phyloP scores from a whole-genome alignment of 208 protist genomes.

The Porcisia hertigi region DNA sequence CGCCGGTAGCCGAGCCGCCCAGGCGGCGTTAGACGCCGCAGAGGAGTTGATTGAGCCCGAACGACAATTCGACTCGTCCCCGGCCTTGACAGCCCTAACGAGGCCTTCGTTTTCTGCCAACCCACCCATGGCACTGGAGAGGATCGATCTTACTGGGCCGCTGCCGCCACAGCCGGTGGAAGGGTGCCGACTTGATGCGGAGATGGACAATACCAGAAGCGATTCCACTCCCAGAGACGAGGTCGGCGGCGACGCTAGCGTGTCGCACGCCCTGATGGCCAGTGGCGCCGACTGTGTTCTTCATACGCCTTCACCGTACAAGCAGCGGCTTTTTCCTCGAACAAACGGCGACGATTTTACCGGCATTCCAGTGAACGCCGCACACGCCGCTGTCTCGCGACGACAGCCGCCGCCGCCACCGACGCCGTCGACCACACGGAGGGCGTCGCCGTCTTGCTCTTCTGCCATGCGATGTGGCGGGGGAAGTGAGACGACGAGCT shows the following conservation, averaged over 20 bases:
- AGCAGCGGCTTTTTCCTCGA: not conserved
- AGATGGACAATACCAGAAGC: not conserved
- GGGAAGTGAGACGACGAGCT: not conserved
- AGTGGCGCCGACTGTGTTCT: not conserved
- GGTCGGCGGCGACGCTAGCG: not conserved
- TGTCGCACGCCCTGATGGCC: not conserved
- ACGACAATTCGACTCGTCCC: not conserved
- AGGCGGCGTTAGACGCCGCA: constrained; percentile 31
- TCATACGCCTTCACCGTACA: not conserved
- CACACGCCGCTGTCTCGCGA: not conserved
- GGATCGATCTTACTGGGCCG: not conserved
- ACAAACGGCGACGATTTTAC: not conserved
- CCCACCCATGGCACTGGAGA: not conserved
- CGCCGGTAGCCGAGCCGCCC: constrained; percentile 19
- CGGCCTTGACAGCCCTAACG: not conserved
- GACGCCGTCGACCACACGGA: constrained; percentile 8
- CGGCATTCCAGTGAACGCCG: not conserved
- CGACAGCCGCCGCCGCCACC: constrained; percentile 19
- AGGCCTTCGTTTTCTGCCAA: not conserved
- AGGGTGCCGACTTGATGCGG: not conserved
- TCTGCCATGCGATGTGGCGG: constrained; percentile 12
- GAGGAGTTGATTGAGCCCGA: not conserved
- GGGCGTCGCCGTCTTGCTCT: constrained; percentile 2
- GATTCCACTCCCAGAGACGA: not conserved
- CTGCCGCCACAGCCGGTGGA: not conserved